Conservation (phyloP, 768 basidiomycete genomes). For the Tylopilus subfusipes region DNA sequence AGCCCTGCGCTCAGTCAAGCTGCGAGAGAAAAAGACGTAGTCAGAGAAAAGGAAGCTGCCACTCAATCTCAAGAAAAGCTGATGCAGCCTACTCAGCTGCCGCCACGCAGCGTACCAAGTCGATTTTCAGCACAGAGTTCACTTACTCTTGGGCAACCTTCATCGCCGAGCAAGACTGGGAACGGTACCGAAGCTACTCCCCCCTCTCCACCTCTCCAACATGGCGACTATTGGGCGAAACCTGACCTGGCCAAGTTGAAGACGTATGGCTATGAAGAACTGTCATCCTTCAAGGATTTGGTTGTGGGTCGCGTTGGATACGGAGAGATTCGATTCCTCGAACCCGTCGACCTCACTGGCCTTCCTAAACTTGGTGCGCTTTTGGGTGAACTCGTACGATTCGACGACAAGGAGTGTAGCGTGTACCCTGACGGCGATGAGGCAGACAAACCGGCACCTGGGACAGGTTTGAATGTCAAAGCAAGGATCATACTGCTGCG, state of each 20-base stretch:
- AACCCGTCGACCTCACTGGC: slow-evolving; percentile 84
- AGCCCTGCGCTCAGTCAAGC: slow-evolving; percentile 73
- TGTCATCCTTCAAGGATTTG: slow-evolving; percentile 71
- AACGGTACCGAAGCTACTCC: slow-evolving; percentile 21
- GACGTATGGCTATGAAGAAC: slow-evolving; percentile 65
- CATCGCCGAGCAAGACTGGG: slow-evolving; percentile 28
- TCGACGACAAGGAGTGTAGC: slow-evolving; percentile 88
- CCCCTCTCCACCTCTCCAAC: slow-evolving; percentile 46
- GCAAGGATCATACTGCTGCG: slow-evolving; percentile 72
- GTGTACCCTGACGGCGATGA: slow-evolving; percentile 91
- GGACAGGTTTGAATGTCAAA: slow-evolving; percentile 85
- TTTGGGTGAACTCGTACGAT: slow-evolving; percentile 81
- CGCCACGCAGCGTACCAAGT: slow-evolving; percentile 38
- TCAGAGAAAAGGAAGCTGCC: slow-evolving; percentile 34
- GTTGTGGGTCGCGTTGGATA: slow-evolving; percentile 89
- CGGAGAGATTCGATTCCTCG: slow-evolving; percentile 79
- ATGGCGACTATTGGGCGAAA: slow-evolving; percentile 91
- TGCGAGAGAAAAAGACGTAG: slow-evolving; percentile 68
- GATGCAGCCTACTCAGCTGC: slow-evolving; percentile 32
- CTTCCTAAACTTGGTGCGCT: slow-evolving; percentile 76
- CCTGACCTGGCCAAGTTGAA: slow-evolving; percentile 74
- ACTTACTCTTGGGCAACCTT: slow-evolving; percentile 25
- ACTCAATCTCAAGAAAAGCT: slow-evolving; percentile 16
- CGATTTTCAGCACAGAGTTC: slow-evolving; percentile 40
- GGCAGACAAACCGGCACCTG: slow-evolving; percentile 78